These are phyloP conservation scores for Gilbertella persicaria DNA, from an alignment of 371 early-diverging fungal genomes.

Conservation along the genomic window DNA sequence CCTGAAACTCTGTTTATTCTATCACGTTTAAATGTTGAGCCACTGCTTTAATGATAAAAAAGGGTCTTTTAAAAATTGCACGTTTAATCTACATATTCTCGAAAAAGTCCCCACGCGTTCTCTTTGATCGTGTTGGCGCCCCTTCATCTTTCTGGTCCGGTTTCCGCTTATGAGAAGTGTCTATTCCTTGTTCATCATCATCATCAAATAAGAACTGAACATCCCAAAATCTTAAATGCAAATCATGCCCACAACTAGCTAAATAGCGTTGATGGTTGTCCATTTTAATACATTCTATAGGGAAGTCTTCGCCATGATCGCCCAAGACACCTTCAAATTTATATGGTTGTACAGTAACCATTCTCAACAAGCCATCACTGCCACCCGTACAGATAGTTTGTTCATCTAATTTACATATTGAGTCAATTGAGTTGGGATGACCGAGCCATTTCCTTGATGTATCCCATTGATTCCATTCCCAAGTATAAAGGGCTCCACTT, in stretches of 20 bases:
- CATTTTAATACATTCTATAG: conserved; percentile 76
- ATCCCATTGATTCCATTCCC: conserved; percentile 83
- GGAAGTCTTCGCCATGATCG: conserved; percentile 79
- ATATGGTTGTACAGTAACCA: conserved; percentile 6
- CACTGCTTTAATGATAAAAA: too few relatives aligned
- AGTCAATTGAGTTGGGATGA: conserved; percentile 86
- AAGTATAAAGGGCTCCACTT: conserved; percentile 80
- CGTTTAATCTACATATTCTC: not conserved
- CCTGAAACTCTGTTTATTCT: not conserved
- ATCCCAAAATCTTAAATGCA: conserved; percentile 83
- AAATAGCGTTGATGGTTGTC: conserved; percentile 63
- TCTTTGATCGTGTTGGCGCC: not conserved
- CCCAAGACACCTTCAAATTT: conserved; percentile 79
- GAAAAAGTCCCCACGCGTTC: not conserved
- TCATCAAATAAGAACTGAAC: conserved; percentile 51
- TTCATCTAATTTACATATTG: conserved; percentile 81
- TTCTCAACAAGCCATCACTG: conserved; percentile 87
- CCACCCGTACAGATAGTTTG: conserved; percentile 84
- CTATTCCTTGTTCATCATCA: not conserved
- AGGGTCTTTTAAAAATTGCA: too few relatives aligned
- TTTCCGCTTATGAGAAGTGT: not conserved
- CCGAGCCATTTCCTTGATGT: conserved; percentile 92
- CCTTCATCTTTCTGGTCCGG: not conserved
- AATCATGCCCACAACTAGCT: conserved; percentile 84
- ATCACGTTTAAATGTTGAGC: not conserved